Percentiles rank a stretch among this genome's conserved stretches.
phyloP scores from a whole-genome alignment of 1,284 basidiomycete genomes.

The Porogramme epimiltina region DNA sequence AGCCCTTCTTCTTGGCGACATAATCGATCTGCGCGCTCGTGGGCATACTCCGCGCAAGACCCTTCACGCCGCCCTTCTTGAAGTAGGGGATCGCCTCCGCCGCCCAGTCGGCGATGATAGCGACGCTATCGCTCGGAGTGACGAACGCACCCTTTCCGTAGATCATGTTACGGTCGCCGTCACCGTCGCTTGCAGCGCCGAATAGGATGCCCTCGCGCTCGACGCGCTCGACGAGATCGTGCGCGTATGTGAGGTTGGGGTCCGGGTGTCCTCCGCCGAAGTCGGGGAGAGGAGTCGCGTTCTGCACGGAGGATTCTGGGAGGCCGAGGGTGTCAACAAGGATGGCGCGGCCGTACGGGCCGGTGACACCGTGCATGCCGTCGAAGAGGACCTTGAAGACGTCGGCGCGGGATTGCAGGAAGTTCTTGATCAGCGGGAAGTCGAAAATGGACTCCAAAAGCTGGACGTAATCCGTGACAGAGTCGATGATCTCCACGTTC shows the following conservation, averaged over 20 bases:
- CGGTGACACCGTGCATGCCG: conserved; percentile 95
- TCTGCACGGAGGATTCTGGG: conserved; percentile 82
- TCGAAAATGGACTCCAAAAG: conserved; percentile 93
- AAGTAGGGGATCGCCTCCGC: conserved; percentile 94
- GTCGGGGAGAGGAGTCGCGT: conserved; percentile 89
- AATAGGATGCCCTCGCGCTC: conserved; percentile 89
- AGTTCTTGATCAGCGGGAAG: conserved; percentile 89
- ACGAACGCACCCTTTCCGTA: conserved; percentile 98
- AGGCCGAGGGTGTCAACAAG: conserved; percentile 87
- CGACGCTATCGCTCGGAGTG: conserved; percentile 96
- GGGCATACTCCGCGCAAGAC: conserved; percentile 95
- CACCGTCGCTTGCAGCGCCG: conserved; percentile 96
- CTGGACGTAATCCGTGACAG: conserved; percentile 87
- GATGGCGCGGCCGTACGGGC: conserved; percentile 92
- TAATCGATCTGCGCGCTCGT: conserved; percentile 97
- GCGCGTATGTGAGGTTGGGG: conserved; percentile 98
- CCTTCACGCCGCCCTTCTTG: conserved; percentile 89
- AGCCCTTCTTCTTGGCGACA: conserved; percentile 92
- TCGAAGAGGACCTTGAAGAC: conserved; percentile 94
- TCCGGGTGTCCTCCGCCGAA: conserved; percentile 98
- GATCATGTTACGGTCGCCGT: conserved; percentile 99
- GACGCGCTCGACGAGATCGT: conserved; percentile 90
- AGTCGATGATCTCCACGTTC: conserved; percentile 91
- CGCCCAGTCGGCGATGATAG: conserved; percentile 98
- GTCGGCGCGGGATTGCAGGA: conserved; percentile 71